These are phyloP conservation scores for Friedmanniomyces simplex DNA, from an alignment of 495 filamentous ascomycete species.

Conservation along the genomic window DNA sequence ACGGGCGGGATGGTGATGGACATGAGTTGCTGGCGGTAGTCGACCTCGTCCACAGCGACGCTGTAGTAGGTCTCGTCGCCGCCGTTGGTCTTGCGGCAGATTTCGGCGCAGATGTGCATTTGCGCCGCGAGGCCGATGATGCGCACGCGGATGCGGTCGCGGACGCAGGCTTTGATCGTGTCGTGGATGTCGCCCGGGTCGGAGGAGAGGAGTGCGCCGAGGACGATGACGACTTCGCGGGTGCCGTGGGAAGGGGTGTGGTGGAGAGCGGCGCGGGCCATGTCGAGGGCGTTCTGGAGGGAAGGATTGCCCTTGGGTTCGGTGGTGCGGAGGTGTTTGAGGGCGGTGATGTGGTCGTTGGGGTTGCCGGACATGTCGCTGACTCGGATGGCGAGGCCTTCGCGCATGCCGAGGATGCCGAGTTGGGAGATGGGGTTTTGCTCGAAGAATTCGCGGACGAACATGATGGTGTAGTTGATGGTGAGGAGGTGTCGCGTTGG, in stretches of 20 bases:
- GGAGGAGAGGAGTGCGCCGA: conserved; percentile 77
- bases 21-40: conserved; percentile 83
- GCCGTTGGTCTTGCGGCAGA: conserved; percentile 75
- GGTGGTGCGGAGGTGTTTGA: conserved; percentile 56
- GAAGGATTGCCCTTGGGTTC: conserved; percentile 84
- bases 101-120: conserved; percentile 81
- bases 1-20: conserved; percentile 80
- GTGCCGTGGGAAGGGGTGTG: conserved; percentile 91
- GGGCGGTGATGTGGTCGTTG: conserved; percentile 69
- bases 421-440: conserved; percentile 98
- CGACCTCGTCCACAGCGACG: conserved; percentile 77
- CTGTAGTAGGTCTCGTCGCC: conserved; percentile 66
- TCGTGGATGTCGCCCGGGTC: conserved; percentile 94
- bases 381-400: conserved; percentile 75
- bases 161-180: conserved; percentile 65
- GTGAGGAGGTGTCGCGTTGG: conserved; percentile 76
- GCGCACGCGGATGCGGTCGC: conserved; percentile 72
- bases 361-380: conserved; percentile 89
- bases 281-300: conserved; percentile 90
- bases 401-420: conserved; percentile 76
- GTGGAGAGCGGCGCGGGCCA: conserved; percentile 80
- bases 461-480: conserved; percentile 74
- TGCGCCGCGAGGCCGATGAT: conserved; percentile 86
- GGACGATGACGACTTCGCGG: conserved; percentile 80
- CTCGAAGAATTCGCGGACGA: conserved; percentile 91